Evolutionary conservation across 352 stramenopile genomes (phyloP), one percentile per base, ranked within the genome.

Genomic region (Achlya hypogyna): DNA sequence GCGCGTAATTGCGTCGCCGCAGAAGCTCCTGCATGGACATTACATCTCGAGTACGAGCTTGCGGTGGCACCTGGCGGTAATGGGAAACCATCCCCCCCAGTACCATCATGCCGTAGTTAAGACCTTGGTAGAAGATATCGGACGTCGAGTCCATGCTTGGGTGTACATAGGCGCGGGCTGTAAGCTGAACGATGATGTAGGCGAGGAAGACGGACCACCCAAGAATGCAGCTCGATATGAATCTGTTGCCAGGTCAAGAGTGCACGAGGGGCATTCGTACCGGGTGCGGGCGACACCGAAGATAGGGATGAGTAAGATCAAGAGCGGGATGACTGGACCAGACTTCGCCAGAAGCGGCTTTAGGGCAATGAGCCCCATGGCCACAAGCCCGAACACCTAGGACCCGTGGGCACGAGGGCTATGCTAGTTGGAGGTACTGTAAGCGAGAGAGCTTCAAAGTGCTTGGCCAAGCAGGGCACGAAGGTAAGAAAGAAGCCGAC

Each of bases 401-500:
- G 2, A 58, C 34, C n/a, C 31, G 6, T 12, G 25, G 1, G 25
- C 31, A 54, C 25, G 25, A 38, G 25, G 14, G 10, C 2, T 38
- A 12, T 4, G 18, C 31, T 56, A 22, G 31, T 16, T 69, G 58
- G 40, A 78, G 63, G 35, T 72, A 79, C 60, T 12, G 31, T 35
- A 18, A 58, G 10, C 12, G 42, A 58, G 27, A 67, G 34, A 2
- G 32, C n/a, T 53, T 67, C 60, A 23, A 38, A 59, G 38, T 73
- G 74, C 0, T 38, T 29, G 29, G 74, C 59, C 18, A 82, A 58
- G 1, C 38, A 56, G 4, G 60, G 59, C 5, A 75, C 25, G 34
- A 64, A 75, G 1, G 72, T 79, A 23, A 60, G 71, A 9, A 68
- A 25, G 5, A 78, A 56, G 0, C 65, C 68, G 1, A 62, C 34